Evolutionary conservation across 139 green algal genomes (phyloP).

Genomic region (Spirogloea muscicola): DNA sequence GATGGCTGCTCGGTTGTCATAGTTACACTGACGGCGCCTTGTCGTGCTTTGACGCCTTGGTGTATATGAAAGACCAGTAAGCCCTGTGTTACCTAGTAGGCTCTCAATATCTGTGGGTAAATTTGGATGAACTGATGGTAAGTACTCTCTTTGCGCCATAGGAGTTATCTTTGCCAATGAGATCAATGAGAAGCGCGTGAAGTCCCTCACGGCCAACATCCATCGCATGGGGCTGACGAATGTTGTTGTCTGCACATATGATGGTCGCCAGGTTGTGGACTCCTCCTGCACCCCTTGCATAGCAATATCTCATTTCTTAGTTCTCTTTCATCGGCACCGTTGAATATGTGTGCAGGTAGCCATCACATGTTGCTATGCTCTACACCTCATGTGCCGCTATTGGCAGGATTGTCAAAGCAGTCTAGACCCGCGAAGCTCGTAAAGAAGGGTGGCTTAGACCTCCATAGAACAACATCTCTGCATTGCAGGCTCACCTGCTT

Average conservation of each 20-base stretch:
- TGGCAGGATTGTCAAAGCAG: too few relatives aligned
- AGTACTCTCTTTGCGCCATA: background rate
- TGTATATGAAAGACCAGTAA: too few relatives aligned
- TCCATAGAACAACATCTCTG: too few relatives aligned
- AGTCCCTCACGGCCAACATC: slow-evolving; percentile 85
- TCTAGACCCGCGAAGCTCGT: too few relatives aligned
- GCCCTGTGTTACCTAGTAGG: too few relatives aligned
- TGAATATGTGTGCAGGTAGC: background rate
- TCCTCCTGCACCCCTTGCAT: too few relatives aligned
- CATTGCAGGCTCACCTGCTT: too few relatives aligned
- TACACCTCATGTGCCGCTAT: too few relatives aligned
- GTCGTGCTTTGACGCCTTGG: background rate
- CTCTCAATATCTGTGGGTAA: background rate
- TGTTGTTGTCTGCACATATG: slow-evolving; percentile 89
- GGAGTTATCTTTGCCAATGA: slow-evolving; percentile 95
- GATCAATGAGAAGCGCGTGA: slow-evolving; percentile 86
- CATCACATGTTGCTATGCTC: background rate
- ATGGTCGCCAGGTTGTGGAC: slow-evolving; percentile 64
- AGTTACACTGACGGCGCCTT: slow-evolving; percentile 22
- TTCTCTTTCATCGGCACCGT: too few relatives aligned
- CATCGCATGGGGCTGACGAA: slow-evolving; percentile 95
- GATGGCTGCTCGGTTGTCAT: too few relatives aligned
- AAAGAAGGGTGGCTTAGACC: too few relatives aligned
- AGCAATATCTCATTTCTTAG: too few relatives aligned
- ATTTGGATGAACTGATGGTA: background rate